Evolutionary conservation across 495 filamentous ascomycete species (phyloP).

Genomic region (Aspergillus indologenus): DNA sequence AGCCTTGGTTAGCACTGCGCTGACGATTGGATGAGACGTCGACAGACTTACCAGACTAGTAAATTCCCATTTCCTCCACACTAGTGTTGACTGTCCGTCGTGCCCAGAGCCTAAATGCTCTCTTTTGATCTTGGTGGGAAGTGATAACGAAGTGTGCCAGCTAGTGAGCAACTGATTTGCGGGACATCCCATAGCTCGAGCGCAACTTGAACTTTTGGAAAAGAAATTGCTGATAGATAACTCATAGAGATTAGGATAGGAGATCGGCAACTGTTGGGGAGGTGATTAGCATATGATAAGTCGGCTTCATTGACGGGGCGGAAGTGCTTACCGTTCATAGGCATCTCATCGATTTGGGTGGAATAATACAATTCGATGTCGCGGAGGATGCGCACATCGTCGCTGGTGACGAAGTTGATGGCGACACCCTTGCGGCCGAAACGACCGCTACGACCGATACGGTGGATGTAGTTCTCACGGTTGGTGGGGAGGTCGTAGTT

Average conservation of each 20-base stretch:
- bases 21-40: not conserved
- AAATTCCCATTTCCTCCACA: constrained; percentile 24
- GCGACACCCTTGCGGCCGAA: constrained; percentile 99
- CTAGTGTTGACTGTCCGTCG: constrained; percentile 1
- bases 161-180: not conserved
- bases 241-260: constrained; percentile 34
- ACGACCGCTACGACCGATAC: constrained; percentile 91
- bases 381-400: constrained; percentile 94
- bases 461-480: constrained; percentile 99
- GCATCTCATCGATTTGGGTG: constrained; percentile 99
- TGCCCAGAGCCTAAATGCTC: not conserved
- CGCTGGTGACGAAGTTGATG: constrained; percentile 98
- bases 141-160: not conserved
- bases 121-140: not conserved
- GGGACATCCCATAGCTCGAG: not conserved
- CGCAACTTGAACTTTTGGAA: not conserved
- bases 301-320: too few relatives aligned
- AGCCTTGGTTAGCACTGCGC: not conserved
- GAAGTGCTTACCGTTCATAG: constrained; percentile 71
- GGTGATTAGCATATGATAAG: not conserved
- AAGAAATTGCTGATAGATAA: not conserved
- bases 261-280: constrained; percentile 40
- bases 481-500: constrained; percentile 99
- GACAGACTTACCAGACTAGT: constrained; percentile 20
- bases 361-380: constrained; percentile 98